Conservation (phyloP, 2,329 filamentous ascomycete species). For the Aspergillus neotritici region DNA sequence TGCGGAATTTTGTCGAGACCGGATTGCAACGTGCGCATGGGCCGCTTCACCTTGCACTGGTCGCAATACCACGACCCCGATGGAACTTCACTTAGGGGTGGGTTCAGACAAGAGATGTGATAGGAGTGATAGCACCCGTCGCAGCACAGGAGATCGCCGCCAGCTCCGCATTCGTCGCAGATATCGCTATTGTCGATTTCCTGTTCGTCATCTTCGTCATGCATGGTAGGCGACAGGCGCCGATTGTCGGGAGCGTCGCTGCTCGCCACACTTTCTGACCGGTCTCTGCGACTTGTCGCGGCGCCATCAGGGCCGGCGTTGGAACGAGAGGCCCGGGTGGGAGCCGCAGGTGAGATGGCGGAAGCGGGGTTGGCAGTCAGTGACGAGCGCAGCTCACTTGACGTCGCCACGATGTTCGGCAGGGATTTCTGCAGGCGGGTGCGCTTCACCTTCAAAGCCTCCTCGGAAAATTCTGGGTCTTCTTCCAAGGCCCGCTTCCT, state of each 20-base stretch:
- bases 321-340: not conserved
- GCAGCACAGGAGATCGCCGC: slow-evolving; percentile 83
- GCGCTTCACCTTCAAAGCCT: slow-evolving; percentile 22
- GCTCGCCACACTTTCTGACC: slow-evolving; percentile 17
- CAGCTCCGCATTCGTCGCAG: slow-evolving; percentile 78
- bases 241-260: slow-evolving; percentile 22
- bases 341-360: slow-evolving; percentile 8
- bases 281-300: slow-evolving; percentile 3
- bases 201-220: slow-evolving; percentile 11
- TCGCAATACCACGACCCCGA: slow-evolving; percentile 81
- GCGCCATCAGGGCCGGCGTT: not conserved
- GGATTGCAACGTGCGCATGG: slow-evolving; percentile 60
- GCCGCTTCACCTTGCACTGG: slow-evolving; percentile 48
- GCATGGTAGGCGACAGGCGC: slow-evolving; percentile 16
- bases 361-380: slow-evolving; percentile 12
- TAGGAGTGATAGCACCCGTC: slow-evolving; percentile 87
- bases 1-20: slow-evolving; percentile 64
- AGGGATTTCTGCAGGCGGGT: slow-evolving; percentile 18
- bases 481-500: slow-evolving; percentile 26
- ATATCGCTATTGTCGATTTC: slow-evolving; percentile 73
- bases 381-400: slow-evolving; percentile 24
- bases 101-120: slow-evolving; percentile 83
- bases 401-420: slow-evolving; percentile 17
- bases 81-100: slow-evolving; percentile 62
- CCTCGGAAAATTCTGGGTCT: slow-evolving; percentile 25